Base-by-base conservation (phyloP, 148 eudicot genomes). In the Amaranthus hypochondriacus region DNA sequence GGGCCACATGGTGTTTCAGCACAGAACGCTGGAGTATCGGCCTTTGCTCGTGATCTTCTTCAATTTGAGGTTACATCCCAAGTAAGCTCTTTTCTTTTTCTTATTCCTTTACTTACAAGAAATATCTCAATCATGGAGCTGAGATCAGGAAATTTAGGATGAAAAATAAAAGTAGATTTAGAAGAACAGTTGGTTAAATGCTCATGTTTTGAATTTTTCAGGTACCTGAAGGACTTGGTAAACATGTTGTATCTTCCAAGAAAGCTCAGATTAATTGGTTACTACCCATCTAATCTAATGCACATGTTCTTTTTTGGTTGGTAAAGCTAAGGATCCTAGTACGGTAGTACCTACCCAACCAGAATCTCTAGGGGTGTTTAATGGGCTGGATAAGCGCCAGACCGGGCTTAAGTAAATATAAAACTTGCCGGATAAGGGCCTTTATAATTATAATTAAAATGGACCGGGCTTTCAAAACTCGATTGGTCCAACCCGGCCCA, bases 261-360 rank as follows among this genome's bases (percentile, higher is more conserved):
- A 92, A 92, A 83, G 97, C 98, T 72, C 98, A 95, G 75, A 80
- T 86, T 39, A 94, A 91, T 79, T 94, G 98, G 98, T 94, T 76
- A 75, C 0, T 28, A 28, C 39, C 39, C 55, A 14, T 8, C 6
- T 6, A 66, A 66, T 12, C 39, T 28, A 28, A 10, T 66, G 7
- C 6, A 5, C 42, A 66, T 6, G 69, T 5, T 28, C 2, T 28
- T 28, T 28, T 28, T 28, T 28, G 39, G 39, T 28, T 28, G 39
- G 39, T 28, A 18, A 18, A 18, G 18, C 18, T 18, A 18, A 18
- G 39, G 39, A 28, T 28, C 39, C 39, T 28, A 28, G 39, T 28
- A 18, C 18, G 18, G 18, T 28, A 28, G 39, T 28, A 28, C 39
- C 39, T 28, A 28, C 39, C 39, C 39, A 28, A 28, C 39, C 39